Evolutionary conservation across 2,329 filamentous ascomycete genomes (phyloP), one percentile per base, ranked within the genome.

Genomic region (Didymella segeticola): DNA sequence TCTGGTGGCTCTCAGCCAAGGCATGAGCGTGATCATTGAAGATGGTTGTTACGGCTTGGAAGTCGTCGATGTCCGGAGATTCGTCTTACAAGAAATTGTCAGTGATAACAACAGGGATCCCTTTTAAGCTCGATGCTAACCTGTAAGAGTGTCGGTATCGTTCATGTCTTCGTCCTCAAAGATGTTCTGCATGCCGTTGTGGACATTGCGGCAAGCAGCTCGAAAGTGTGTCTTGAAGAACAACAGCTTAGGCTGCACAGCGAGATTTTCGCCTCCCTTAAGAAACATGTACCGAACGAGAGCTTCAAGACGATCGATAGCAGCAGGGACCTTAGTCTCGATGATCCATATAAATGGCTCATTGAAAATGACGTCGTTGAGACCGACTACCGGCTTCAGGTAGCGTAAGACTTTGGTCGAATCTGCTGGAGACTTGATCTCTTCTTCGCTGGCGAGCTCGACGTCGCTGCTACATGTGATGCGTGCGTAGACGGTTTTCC

Each of bases 211-310:
- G 14, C 48, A 46, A 34, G 48, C 48, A 17, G 11, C 42, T n/a
- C 34, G 41, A 8, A 52, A 52, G 22, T 52, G 42, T 2, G 34
- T 11, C 23, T 25, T 46, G 48, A 52, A 52, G 29, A 45, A 52
- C 2, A 15, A 41, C 0, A 52, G 34, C 17, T 45, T 45, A 0
- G 33, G 7, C 4, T 38, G 27, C n/a, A 52, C 41, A 3, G 48
- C 48, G 3, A 12, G 15, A 1, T 19, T 5, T 1, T 41, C 27
- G 5, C 42, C 42, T n/a, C 8, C 3, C 2, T 14, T 19, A 6
- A 52, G 36, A 19, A 7, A 36, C 1, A n/a, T 9, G 12, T 41
- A 52, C 23, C 34, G 15, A 17, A 52, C 46, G 6, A 52, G 42
- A 2, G 42, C 25, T 8, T 52, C 48, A 2, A 52, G 36, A 12